Evolutionary conservation across 495 filamentous ascomycete genomes (phyloP).

Genomic region (Gamarada debralockiae): DNA sequence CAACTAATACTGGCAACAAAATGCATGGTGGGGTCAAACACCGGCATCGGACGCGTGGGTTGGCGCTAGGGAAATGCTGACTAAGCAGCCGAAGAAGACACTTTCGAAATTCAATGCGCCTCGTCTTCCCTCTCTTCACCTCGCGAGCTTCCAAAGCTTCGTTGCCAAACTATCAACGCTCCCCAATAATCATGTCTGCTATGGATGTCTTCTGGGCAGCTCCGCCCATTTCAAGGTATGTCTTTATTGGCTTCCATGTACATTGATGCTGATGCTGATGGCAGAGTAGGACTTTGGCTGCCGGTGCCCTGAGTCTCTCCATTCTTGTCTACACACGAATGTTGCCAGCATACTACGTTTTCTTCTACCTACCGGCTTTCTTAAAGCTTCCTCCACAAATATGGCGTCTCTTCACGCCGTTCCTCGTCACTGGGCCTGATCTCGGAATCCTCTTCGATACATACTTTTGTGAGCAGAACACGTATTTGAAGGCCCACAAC

Average conservation of each 20-base stretch:
- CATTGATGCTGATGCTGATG: slow-evolving; percentile 25
- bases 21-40: slow-evolving; percentile 13
- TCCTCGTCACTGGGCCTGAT: slow-evolving; percentile 62
- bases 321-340: slow-evolving; percentile 29
- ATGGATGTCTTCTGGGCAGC: slow-evolving; percentile 25
- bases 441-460: slow-evolving; percentile 75
- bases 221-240: slow-evolving; percentile 28
- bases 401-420: slow-evolving; percentile 67
- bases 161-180: slow-evolving; percentile 1
- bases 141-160: slow-evolving; percentile 17
- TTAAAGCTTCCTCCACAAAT: slow-evolving; percentile 63
- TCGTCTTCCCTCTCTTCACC: slow-evolving; percentile 1
- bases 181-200: slow-evolving; percentile 21
- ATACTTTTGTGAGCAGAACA: slow-evolving; percentile 61
- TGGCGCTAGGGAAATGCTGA: neutral
- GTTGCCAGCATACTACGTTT: slow-evolving; percentile 46
- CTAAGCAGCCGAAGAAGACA: slow-evolving; percentile 10
- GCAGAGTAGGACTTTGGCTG: slow-evolving; percentile 24
- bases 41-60: slow-evolving; percentile 9
- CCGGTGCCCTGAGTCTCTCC: slow-evolving; percentile 20
- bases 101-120: slow-evolving; percentile 12
- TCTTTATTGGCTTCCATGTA: neutral
- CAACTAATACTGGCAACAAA: no score
- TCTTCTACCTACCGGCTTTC: slow-evolving; percentile 54
- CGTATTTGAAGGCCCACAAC: neutral